Evolutionary conservation across 139 green algal genomes (phyloP), one percentile per base, ranked within the genome.

Genomic region (Auxenochlorella protothecoides): DNA sequence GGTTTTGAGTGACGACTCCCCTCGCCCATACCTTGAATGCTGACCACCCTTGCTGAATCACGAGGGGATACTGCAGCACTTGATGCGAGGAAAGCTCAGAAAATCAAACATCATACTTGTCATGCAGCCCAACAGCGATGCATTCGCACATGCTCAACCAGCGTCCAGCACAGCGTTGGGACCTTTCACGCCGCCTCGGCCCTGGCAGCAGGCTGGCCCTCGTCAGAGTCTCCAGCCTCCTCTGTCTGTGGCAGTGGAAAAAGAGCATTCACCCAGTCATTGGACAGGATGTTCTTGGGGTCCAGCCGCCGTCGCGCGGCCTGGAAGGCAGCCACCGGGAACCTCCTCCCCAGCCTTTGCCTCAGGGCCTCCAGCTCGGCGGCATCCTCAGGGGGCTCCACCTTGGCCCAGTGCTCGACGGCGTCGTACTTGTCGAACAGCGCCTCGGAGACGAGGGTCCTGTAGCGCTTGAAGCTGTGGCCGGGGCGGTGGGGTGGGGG

Each of bases 401-500:
- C 87, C 81, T 99, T 99, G 44, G 94, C 94, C 94, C 94, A 99
- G 83, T 99, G 94, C 86, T 89, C 88, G 3, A 80, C 71, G 5
- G 89, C 92, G 3, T 73, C 73, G 67, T 94, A 97, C 59, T 85
- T 82, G 3, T 89, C 82, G 76, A 92, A 85, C 4, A 97, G 63
- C 66, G 85, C 61, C 4, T 80, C 79, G 68, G 93, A 81, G 62
- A 92, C 81, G 55, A 91, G 75, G 8, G 63, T 51, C 2, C 69
- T 76, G 74, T 97, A 98, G 52, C 81, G 72, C 13, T 70, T 61
- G 83, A 98, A 98, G n/a, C 84, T 90, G 78, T 54, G 27, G 27
- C 27, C 68, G 10, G 6, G 63, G 5, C 5, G 59, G 7, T 7
- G 3, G 52, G 15, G 14, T 53, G 67, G 56, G 44, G 66, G 6